Conservation (phyloP, 257 asterid species). For the Mentha longifolia region DNA sequence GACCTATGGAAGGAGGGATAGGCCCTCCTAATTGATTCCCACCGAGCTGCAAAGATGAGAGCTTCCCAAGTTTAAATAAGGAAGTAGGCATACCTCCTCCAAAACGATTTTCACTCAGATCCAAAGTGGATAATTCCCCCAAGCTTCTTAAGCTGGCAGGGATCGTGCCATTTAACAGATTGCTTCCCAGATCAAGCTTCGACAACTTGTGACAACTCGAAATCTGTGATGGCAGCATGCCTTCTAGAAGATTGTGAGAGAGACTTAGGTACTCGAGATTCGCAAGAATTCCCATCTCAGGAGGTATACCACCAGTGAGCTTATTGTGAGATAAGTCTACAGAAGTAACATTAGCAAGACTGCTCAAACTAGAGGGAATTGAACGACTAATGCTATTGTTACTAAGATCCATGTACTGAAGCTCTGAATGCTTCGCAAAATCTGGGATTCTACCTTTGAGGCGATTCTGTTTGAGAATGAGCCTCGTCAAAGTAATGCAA, state of each 20-base stretch:
- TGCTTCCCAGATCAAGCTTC: slow-evolving; percentile 58
- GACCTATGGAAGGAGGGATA: slow-evolving; percentile 50
- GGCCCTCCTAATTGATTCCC: slow-evolving; percentile 64
- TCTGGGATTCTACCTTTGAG: slow-evolving; percentile 69
- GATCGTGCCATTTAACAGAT: slow-evolving; percentile 64
- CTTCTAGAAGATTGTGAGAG: slow-evolving; percentile 64
- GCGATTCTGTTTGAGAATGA: slow-evolving; percentile 68
- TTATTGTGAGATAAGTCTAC: slow-evolving; percentile 64
- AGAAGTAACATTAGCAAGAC: slow-evolving; percentile 48
- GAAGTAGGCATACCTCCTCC: slow-evolving; percentile 55
- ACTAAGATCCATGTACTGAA: slow-evolving; percentile 60
- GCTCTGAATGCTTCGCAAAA: slow-evolving; percentile 50
- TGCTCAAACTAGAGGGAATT: slow-evolving; percentile 60
- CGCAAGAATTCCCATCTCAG: slow-evolving; percentile 58
- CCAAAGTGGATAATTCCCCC: slow-evolving; percentile 52
- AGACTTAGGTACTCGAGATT: slow-evolving; percentile 56
- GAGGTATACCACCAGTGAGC: slow-evolving; percentile 61
- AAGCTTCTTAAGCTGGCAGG: slow-evolving; percentile 57
- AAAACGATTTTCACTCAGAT: slow-evolving; percentile 62
- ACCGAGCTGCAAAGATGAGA: slow-evolving; percentile 64
- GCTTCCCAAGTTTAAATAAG: slow-evolving; percentile 61
- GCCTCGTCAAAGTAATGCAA: slow-evolving; percentile 63
- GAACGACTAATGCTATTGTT: slow-evolving; percentile 57
- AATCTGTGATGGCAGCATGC: slow-evolving; percentile 53
- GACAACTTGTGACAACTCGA: slow-evolving; percentile 58